A percentile compares a stretch with the other conserved stretches of the same genome.
Evolutionary conservation across 257 asterid species (phyloP).

Genomic region (Parsonsia alboflavescens): DNA sequence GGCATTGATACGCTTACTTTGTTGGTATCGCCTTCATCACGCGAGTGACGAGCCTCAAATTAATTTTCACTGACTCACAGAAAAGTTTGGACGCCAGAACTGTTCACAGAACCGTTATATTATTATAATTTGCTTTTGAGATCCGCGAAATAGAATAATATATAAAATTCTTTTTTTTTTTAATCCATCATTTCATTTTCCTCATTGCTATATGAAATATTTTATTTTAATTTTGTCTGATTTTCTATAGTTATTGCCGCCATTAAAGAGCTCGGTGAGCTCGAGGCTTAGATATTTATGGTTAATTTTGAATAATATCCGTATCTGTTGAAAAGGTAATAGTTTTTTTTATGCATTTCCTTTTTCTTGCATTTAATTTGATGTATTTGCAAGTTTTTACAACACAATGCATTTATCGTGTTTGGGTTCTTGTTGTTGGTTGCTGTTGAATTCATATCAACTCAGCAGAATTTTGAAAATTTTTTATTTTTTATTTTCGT

Average conservation of each 20-base stretch:
- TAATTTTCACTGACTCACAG: slow-evolving; percentile 11
- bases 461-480: background rate
- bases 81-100: background rate
- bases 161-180: background rate
- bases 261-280: slow-evolving; percentile 7
- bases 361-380: background rate
- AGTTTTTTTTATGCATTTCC: background rate
- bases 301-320: background rate
- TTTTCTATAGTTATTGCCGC: slow-evolving; percentile 3
- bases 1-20: background rate
- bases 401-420: background rate
- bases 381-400: background rate
- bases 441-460: background rate
- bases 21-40: background rate
- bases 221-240: background rate
- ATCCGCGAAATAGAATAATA: background rate
- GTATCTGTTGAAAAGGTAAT: slow-evolving; percentile 11
- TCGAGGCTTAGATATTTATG: slow-evolving; percentile 2
- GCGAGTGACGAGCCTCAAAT: slow-evolving; percentile 13
- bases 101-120: slow-evolving; percentile 2
- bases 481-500: background rate
- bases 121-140: background rate
- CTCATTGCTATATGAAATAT: too few relatives aligned
- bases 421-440: background rate
- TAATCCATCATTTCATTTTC: background rate